phyloP scores from a whole-genome alignment of 1,284 basidiomycete genomes.

The Apiotrichum akiyoshidainum region DNA sequence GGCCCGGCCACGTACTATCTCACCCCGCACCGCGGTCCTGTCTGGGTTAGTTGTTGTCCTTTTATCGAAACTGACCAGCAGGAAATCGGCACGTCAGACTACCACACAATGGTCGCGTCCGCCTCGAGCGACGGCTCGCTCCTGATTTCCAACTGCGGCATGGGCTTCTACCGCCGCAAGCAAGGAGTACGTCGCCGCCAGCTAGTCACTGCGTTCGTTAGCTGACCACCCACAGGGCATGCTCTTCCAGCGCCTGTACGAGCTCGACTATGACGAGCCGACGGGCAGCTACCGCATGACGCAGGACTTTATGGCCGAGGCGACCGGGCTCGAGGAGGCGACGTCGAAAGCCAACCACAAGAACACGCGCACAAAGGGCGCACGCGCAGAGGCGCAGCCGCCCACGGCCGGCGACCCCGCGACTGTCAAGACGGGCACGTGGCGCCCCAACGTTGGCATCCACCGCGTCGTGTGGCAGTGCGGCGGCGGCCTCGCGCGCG shows the following conservation, averaged over 20 bases:
- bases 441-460: slow-evolving; percentile 70
- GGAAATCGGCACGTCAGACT: slow-evolving; percentile 72
- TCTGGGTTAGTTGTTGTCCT: slow-evolving; percentile 63
- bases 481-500: slow-evolving; percentile 63
- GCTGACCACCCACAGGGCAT: slow-evolving; percentile 59
- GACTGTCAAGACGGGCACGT: slow-evolving; percentile 57
- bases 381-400: slow-evolving; percentile 14
- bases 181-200: slow-evolving; percentile 23
- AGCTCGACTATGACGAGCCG: slow-evolving; percentile 75
- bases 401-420: slow-evolving; percentile 13
- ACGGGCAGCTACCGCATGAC: slow-evolving; percentile 74
- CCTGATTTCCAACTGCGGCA: slow-evolving; percentile 32
- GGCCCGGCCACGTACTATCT: slow-evolving; percentile 18
- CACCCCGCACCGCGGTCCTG: slow-evolving; percentile 57
- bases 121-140: slow-evolving; percentile 76
- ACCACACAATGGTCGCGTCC: slow-evolving; percentile 77
- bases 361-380: slow-evolving; percentile 13
- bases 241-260: slow-evolving; percentile 72
- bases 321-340: slow-evolving; percentile 35
- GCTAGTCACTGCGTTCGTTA: background rate
- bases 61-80: slow-evolving; percentile 39
- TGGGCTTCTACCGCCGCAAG: slow-evolving; percentile 30
- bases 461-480: slow-evolving; percentile 76
- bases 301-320: slow-evolving; percentile 74
- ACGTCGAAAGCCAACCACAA: slow-evolving; percentile 17